Evolutionary conservation across 768 basidiomycete genomes (phyloP).

Genomic region (Naganishia vishniacii): DNA sequence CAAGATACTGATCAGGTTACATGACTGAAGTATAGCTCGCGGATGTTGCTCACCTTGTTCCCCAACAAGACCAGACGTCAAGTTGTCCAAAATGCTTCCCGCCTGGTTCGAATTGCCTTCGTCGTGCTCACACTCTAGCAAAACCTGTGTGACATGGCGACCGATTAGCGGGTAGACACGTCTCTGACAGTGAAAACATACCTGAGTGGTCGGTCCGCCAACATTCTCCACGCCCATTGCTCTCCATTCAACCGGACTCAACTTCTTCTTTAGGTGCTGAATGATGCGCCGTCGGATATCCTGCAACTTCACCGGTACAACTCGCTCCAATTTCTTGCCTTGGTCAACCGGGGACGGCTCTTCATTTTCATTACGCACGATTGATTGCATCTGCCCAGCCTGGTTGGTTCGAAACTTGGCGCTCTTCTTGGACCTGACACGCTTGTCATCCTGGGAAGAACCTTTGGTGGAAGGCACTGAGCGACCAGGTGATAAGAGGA

Average conservation of each 20-base stretch:
- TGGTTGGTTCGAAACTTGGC: conserved; percentile 74
- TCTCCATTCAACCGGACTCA: conserved; percentile 43
- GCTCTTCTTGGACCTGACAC: conserved; percentile 77
- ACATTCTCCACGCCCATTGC: conserved; percentile 44
- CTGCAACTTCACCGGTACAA: conserved; percentile 56
- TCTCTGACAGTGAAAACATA: conserved; percentile 24
- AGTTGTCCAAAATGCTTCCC: conserved; percentile 73
- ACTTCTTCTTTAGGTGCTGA: conserved; percentile 47
- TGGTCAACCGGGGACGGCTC: conserved; percentile 31
- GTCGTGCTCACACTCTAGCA: conserved; percentile 75
- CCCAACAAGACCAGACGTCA: conserved; percentile 70
- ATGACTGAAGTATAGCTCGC: background rate
- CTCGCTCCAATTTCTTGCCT: conserved; percentile 34
- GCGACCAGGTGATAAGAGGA: conserved; percentile 63
- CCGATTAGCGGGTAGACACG: background rate
- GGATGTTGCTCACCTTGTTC: conserved; percentile 56
- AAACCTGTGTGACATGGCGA: conserved; percentile 54
- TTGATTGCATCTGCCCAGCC: conserved; percentile 62
- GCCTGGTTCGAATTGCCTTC: conserved; percentile 57
- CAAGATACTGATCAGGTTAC: too few species aligned
- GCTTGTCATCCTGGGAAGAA: conserved; percentile 30
- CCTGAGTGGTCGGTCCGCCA: conserved; percentile 45
- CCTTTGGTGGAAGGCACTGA: conserved; percentile 50
- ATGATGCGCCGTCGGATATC: conserved; percentile 56
- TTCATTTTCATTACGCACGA: conserved; percentile 55